Percentiles rank a stretch among this genome's conserved stretches.
These are phyloP conservation scores for Pyrrhoderma noxium DNA, from an alignment of 1,284 basidiomycete species.

Conservation along the genomic window DNA sequence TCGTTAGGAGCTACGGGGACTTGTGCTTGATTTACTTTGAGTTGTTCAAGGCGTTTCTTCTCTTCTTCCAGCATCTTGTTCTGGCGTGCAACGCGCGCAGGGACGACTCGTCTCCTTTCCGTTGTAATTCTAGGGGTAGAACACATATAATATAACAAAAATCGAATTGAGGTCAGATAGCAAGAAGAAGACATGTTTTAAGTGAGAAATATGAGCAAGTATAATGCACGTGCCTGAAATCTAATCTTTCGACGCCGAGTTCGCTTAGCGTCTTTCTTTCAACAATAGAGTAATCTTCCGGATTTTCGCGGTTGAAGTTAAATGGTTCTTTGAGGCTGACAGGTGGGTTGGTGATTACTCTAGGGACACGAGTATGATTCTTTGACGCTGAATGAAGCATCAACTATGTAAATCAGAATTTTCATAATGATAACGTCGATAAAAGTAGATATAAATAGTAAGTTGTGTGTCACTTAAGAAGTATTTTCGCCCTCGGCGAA, in stretches of 20 bases:
- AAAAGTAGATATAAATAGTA: too few species aligned
- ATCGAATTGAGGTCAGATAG: neutral
- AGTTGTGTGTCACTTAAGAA: too few species aligned
- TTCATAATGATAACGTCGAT: too few species aligned
- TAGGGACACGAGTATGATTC: conserved; percentile 45
- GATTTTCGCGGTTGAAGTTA: conserved; percentile 39
- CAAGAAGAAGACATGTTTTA: too few species aligned
- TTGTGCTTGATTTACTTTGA: conserved; percentile 13
- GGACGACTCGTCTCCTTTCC: conserved; percentile 12
- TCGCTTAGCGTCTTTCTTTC: conserved; percentile 46
- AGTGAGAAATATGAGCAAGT: too few species aligned
- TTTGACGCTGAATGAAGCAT: conserved; percentile 60
- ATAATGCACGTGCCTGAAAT: conserved; percentile 28
- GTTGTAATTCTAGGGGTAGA: conserved; percentile 12
- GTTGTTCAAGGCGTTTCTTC: conserved; percentile 25
- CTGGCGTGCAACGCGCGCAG: conserved; percentile 19
- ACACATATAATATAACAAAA: neutral
- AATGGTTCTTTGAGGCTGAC: conserved; percentile 48
- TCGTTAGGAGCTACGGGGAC: conserved; percentile 1
- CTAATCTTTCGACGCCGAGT: conserved; percentile 39
- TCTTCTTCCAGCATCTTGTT: conserved; percentile 31
- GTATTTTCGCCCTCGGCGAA: too few species aligned
- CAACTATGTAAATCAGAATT: too few species aligned
- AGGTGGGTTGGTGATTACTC: conserved; percentile 58
- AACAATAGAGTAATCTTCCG: conserved; percentile 43